These are phyloP conservation scores for Nigrospora sphaerica DNA, from an alignment of 2,329 filamentous ascomycete genomes.

Conservation along the genomic window DNA sequence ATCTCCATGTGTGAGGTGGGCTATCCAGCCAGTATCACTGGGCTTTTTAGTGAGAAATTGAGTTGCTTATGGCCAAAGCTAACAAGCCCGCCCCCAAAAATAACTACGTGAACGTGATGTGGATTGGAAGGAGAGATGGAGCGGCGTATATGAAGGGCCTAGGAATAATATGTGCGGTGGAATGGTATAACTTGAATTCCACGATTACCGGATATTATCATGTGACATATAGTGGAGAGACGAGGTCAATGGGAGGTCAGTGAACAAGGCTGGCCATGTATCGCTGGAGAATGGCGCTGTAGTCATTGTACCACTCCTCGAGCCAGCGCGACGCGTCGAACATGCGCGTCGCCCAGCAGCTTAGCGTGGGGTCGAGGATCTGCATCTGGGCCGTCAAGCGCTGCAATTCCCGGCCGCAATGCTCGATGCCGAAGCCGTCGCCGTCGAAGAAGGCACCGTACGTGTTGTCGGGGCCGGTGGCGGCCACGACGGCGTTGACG, in stretches of 20 bases:
- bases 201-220: neutral
- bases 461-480: neutral
- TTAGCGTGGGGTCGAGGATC: no score
- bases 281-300: no score
- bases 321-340: no score
- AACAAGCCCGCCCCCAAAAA: no score
- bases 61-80: no score
- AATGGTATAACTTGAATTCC: neutral
- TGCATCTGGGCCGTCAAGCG: neutral
- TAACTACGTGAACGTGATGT: neutral
- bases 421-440: neutral
- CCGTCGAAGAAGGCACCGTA: neutral
- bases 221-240: neutral
- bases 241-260: no score
- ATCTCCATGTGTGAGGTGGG: neutral
- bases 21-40: no score
- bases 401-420: neutral
- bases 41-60: neutral
- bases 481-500: neutral
- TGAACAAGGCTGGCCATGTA: no score
- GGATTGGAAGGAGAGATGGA: neutral
- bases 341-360: no score
- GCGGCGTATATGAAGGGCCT: neutral
- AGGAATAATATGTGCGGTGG: neutral
- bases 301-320: no score